phyloP scores from a whole-genome alignment of 805 yeast genomes.

The Tetrapisispora pingtungensis region DNA sequence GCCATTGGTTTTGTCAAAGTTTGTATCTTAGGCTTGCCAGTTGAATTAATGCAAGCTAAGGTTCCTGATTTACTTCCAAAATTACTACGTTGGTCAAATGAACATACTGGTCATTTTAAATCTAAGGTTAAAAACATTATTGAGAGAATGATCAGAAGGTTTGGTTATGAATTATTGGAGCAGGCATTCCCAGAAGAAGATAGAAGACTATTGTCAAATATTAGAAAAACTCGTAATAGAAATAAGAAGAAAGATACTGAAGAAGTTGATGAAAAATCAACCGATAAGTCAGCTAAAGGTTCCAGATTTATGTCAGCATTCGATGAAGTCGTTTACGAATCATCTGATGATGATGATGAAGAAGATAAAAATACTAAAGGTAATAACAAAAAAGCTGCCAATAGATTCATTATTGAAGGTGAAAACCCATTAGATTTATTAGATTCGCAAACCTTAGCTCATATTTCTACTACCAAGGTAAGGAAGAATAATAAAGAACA shows the following conservation, averaged over 20 bases:
- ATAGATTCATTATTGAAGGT: constrained; percentile 65
- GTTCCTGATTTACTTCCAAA: constrained; percentile 58
- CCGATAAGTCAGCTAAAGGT: constrained; percentile 22
- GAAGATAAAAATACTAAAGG: constrained; percentile 35
- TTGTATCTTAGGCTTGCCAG: constrained; percentile 73
- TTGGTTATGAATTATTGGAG: constrained; percentile 82
- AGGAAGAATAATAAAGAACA: constrained; percentile 40
- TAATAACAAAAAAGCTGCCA: constrained; percentile 22
- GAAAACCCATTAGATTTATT: constrained; percentile 83
- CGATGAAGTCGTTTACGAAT: constrained; percentile 83
- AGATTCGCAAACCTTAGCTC: constrained; percentile 75
- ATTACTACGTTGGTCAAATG: constrained; percentile 87
- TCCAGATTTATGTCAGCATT: constrained; percentile 72
- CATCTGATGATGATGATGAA: constrained; percentile 50
- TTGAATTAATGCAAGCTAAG: constrained; percentile 57
- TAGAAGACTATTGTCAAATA: constrained; percentile 68
- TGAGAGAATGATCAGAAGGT: constrained; percentile 82
- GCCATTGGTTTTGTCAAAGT: constrained; percentile 92
- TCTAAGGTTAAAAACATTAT: constrained; percentile 85
- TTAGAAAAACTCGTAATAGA: constrained; percentile 77
- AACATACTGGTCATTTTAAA: constrained; percentile 91
- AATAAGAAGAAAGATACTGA: constrained; percentile 58
- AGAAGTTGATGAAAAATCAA: constrained; percentile 12
- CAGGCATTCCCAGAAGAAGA: constrained; percentile 85
- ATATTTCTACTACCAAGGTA: constrained; percentile 83